Base-by-base conservation (phyloP, 2,329 filamentous ascomycete species). In the Aureobasidium sp. region DNA sequence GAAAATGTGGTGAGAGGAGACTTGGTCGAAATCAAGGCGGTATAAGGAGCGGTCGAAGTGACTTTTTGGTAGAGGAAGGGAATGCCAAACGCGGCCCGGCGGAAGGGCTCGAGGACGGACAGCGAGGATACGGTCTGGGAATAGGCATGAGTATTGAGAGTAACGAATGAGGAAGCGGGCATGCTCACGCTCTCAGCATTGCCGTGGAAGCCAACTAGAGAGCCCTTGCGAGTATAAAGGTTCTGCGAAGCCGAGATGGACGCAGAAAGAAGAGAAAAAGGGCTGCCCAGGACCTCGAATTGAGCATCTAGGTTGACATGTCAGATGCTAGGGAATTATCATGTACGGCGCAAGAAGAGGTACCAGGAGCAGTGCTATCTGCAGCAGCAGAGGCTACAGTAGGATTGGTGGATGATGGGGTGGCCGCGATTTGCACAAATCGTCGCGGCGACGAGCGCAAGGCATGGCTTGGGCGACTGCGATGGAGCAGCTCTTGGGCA, bases 61-160 rank as follows among this genome's bases (percentile, higher is more conserved):
- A 97, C 85, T 76, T 82, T 83, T 77, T 97, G 93, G 77, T 97
- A 97, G 64, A 99, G 82, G 76, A 99, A 99, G 0, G 94, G 94
- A 56, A 97, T 88, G 67, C 92, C 91, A 32, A 96, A 83, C 52
- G 87, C 76, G 27, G 88, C 88, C 74, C 94, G 86, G 63, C 87
- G 84, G 71, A 96, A 82, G 17, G 94, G 94, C 64, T 92, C 88
- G 61, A 97, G 84, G 57, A 97, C 76, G 48, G 92, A 92, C 63
- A 99, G 83, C 0, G 91, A 95, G 1, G 94, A 97, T 75, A 95
- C 84, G 17, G 90, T 87, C 90, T 95, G 69, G 15, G 26, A 17
- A 26, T 24, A 27, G 34, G 63, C 24, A 61, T 55, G 24, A 63
- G 56, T 32, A 51, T 24, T 32, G 51, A 20, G 44, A 41, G 37